Evolutionary conservation across 441 rosid genomes (phyloP), one percentile per base, ranked within the genome.

Genomic region (Mallotus repandus): DNA sequence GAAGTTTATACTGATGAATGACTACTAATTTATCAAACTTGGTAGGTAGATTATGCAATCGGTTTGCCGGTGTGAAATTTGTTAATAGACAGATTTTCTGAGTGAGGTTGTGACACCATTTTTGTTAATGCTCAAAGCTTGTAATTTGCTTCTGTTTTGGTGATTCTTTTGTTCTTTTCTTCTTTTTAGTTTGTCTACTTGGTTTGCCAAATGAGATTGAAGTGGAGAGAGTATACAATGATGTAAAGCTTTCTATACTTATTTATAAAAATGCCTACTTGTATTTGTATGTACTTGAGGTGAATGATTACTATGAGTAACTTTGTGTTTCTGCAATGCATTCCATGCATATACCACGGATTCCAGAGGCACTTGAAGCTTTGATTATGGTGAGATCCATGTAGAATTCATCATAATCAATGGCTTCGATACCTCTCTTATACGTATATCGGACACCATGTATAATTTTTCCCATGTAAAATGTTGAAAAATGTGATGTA

Each of bases 1-100:
- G 18, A 16, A 9, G 35, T 63, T 45, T 9, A 19, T 2, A 35
- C 38, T 12, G 67, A 72, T 54, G 2, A n/a, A 21, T 48, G 74
- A 79, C 76, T 70, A 74, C 78, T 77, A 75, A 74, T 73, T 74
- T 58, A 5, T 15, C 64, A 66, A 57, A 80, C 76, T 71, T 54
- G 10, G 14, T 73, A 77, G 76, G 57, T 74, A 81, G 82, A 35
- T 38, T 43, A 53, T 62, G 70, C 60, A 67, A 60, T 72, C 53
- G 81, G 80, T 55, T 76, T 87, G 58, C 63, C 41, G 35, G 85
- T 72, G 85, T 86, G 87, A 77, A 66, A 69, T 41, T 76, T 57
- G 81, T 77, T 66, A 14, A 60, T 70, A 55, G 58, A 29, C 14
- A 15, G 45, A 57, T 69, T 76, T 74, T 64, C 19, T 50, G 77